phyloP scores from a whole-genome alignment of 2,329 filamentous ascomycete genomes.

The Exophiala sideris region DNA sequence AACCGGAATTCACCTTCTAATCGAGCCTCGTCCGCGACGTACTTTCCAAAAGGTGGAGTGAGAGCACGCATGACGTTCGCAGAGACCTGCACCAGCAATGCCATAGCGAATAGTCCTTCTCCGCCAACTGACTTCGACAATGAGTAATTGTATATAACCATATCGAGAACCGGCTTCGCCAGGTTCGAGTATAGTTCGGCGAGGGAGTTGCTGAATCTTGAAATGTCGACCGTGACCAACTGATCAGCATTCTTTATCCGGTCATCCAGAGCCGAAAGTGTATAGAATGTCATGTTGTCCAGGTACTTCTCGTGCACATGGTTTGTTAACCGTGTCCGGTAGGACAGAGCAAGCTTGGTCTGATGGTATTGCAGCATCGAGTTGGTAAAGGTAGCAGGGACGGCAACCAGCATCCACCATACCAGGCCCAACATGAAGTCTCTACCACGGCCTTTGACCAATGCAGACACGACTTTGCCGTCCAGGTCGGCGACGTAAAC shows the following conservation, averaged over 20 bases:
- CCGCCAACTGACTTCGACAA: constrained; percentile 92
- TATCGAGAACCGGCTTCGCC: constrained; percentile 89
- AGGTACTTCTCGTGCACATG: constrained; percentile 94
- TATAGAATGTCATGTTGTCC: constrained; percentile 97
- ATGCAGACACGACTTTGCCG: constrained; percentile 82
- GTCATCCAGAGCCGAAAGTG: constrained; percentile 89
- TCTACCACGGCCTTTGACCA: constrained; percentile 86
- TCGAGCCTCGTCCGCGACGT: constrained; percentile 91
- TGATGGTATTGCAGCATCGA: constrained; percentile 99
- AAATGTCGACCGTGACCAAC: constrained; percentile 92
- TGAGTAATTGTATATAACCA: constrained; percentile 95
- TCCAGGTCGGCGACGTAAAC: constrained; percentile 93
- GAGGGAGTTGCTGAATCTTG: constrained; percentile 91
- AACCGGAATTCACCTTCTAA: constrained; percentile 95
- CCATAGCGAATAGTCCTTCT: constrained; percentile 94
- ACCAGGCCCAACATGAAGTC: constrained; percentile 85
- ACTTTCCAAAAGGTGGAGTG: constrained; percentile 95
- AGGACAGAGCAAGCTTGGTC: constrained; percentile 87
- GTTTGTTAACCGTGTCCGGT: constrained; percentile 88
- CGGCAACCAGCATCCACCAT: constrained; percentile 98
- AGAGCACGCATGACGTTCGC: constrained; percentile 89
- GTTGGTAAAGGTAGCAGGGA: constrained; percentile 96
- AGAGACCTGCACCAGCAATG: constrained; percentile 85
- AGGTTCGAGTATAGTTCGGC: constrained; percentile 95
- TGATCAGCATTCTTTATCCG: constrained; percentile 98